Conservation (phyloP, 2,329 filamentous ascomycete species). For the Botryotinia calthae region DNA sequence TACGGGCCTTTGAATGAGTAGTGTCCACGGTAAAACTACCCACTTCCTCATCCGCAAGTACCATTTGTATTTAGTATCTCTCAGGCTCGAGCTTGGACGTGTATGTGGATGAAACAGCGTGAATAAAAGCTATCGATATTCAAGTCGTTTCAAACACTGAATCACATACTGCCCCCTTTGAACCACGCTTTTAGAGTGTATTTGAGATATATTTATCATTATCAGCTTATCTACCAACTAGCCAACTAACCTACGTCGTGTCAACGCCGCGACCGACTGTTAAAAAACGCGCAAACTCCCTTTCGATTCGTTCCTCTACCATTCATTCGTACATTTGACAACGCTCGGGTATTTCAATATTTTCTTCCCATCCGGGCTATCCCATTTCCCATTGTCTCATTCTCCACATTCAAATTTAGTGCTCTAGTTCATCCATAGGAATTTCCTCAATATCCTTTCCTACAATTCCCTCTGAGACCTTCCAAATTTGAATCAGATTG, state of each 20-base stretch:
- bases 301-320: neutral
- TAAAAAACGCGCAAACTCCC: neutral
- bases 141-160: too few species aligned
- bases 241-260: neutral
- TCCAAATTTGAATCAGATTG: slow-evolving; percentile 95
- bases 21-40: neutral
- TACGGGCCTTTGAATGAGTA: neutral
- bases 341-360: slow-evolving; percentile 14
- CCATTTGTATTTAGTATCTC: neutral
- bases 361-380: neutral
- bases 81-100: neutral
- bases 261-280: slow-evolving; percentile 1
- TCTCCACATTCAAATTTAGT: slow-evolving; percentile 38
- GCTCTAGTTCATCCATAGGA: slow-evolving; percentile 73
- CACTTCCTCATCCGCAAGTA: neutral
- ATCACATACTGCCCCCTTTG: neutral
- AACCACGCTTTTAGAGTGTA: neutral
- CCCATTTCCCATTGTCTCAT: neutral
- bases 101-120: neutral
- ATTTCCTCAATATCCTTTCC: slow-evolving; percentile 73
- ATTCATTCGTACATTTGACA: slow-evolving; percentile 7
- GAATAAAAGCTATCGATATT: neutral
- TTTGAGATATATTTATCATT: slow-evolving; percentile 4
- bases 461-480: slow-evolving; percentile 78
- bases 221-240: neutral